phyloP scores from a whole-genome alignment of 176 grass and related monocot species.

The Pontederia paniculata region DNA sequence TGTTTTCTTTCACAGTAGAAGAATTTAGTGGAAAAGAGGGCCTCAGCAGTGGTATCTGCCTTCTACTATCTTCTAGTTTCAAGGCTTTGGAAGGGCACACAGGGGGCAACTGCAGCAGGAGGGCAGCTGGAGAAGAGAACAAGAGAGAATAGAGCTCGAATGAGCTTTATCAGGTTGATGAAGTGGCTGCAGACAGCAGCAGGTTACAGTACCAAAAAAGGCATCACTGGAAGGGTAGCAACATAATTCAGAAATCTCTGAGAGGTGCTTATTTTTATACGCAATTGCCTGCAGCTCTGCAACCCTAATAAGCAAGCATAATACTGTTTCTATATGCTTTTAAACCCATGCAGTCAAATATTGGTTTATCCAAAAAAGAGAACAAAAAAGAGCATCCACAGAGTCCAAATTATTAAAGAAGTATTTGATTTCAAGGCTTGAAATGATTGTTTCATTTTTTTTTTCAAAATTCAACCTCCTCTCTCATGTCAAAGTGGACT shows the following conservation, averaged over 20 bases:
- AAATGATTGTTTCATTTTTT: background rate
- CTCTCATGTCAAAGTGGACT: conserved; percentile 1
- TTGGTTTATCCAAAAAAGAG: background rate
- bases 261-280: background rate
- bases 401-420: background rate
- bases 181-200: conserved; percentile 2
- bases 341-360: conserved; percentile 16
- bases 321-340: conserved; percentile 6
- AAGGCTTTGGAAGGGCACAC: background rate
- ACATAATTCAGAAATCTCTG: background rate
- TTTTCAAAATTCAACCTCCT: conserved; percentile 3
- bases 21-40: conserved; percentile 6
- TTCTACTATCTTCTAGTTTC: background rate
- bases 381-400: background rate
- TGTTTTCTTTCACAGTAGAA: conserved; percentile 3
- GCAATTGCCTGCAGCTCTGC: conserved; percentile 11
- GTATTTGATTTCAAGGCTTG: background rate
- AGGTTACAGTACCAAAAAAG: conserved; percentile 16
- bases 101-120: background rate
- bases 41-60: conserved; percentile 5
- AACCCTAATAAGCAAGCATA: conserved; percentile 12
- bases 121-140: background rate
- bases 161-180: conserved; percentile 3
- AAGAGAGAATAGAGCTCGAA: conserved; percentile 15
- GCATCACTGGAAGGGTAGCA: conserved; percentile 6